These are phyloP conservation scores for Geranium brycei DNA, from an alignment of 345 rosid genomes.

Conservation along the genomic window DNA sequence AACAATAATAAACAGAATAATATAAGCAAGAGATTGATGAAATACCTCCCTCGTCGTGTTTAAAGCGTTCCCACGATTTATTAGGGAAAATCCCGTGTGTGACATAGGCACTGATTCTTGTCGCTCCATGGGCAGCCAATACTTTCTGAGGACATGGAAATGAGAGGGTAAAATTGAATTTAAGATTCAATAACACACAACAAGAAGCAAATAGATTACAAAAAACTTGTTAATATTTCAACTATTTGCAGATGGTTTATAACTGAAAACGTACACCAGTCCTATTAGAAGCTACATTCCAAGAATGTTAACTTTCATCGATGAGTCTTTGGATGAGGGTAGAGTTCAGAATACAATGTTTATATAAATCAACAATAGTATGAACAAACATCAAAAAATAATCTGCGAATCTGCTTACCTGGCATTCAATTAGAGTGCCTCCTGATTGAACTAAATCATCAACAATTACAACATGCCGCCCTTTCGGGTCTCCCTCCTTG, in stretches of 20 bases:
- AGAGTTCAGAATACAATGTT: not conserved
- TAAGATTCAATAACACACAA: not conserved
- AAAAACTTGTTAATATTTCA: not conserved
- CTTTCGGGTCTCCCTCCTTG: slow-evolving; percentile 81
- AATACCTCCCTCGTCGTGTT: slow-evolving; percentile 72
- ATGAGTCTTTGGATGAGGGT: not conserved
- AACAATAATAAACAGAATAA: not conserved
- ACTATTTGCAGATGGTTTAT: not conserved
- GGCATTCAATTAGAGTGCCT: slow-evolving; percentile 89
- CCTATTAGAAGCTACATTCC: not conserved
- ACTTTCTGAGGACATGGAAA: slow-evolving; percentile 42
- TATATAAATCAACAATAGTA: not conserved
- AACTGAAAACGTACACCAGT: not conserved
- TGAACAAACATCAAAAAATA: slow-evolving; percentile 1
- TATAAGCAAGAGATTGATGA: slow-evolving; percentile 1
- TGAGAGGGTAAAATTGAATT: not conserved
- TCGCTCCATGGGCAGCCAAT: slow-evolving; percentile 86
- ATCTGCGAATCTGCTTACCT: slow-evolving; percentile 33
- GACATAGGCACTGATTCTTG: slow-evolving; percentile 81
- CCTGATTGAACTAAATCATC: slow-evolving; percentile 99
- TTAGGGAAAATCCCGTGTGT: slow-evolving; percentile 95
- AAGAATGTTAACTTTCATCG: not conserved
- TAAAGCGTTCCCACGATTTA: slow-evolving; percentile 75
- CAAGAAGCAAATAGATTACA: not conserved
- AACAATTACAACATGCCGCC: slow-evolving; percentile 84